A percentile compares a stretch with the other conserved stretches of the same genome.
Evolutionary conservation across 306 rosid species (phyloP).

Genomic region (Glycine tomentella): DNA sequence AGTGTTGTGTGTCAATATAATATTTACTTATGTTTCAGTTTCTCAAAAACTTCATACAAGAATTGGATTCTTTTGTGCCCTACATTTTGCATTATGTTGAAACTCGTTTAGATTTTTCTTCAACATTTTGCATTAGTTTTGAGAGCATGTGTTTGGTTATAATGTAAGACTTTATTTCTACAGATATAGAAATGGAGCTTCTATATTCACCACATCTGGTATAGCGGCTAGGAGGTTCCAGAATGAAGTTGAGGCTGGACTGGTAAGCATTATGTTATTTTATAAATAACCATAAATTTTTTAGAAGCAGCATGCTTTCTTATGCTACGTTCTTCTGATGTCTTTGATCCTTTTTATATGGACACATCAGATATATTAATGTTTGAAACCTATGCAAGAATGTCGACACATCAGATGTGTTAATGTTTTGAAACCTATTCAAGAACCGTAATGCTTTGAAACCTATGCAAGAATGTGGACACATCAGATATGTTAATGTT

Average conservation of each 20-base stretch:
- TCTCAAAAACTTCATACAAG: background rate
- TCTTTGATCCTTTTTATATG: background rate
- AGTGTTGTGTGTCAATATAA: constrained; percentile 4
- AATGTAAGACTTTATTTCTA: background rate
- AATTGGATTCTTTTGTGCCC: background rate
- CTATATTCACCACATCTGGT: constrained; percentile 68
- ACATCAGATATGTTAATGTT: constrained; percentile 2
- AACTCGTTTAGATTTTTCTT: background rate
- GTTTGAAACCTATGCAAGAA: background rate
- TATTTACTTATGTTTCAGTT: background rate
- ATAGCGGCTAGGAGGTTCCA: constrained; percentile 67
- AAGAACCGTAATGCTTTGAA: background rate
- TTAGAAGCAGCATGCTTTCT: background rate
- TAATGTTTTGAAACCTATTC: background rate
- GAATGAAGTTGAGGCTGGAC: constrained; percentile 64
- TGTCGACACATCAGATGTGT: background rate
- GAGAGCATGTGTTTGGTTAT: background rate
- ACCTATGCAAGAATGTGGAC: background rate
- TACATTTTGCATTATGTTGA: constrained; percentile 6
- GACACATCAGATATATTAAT: background rate
- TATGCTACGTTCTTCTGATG: background rate
- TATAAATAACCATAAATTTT: constrained; percentile 27
- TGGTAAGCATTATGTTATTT: constrained; percentile 51
- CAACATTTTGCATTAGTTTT: constrained; percentile 10
- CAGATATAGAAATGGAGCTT: constrained; percentile 64